A percentile compares a stretch with the other conserved stretches of the same genome.
phyloP scores from a whole-genome alignment of 1,284 basidiomycete genomes.

The Boletellus deceptivus region DNA sequence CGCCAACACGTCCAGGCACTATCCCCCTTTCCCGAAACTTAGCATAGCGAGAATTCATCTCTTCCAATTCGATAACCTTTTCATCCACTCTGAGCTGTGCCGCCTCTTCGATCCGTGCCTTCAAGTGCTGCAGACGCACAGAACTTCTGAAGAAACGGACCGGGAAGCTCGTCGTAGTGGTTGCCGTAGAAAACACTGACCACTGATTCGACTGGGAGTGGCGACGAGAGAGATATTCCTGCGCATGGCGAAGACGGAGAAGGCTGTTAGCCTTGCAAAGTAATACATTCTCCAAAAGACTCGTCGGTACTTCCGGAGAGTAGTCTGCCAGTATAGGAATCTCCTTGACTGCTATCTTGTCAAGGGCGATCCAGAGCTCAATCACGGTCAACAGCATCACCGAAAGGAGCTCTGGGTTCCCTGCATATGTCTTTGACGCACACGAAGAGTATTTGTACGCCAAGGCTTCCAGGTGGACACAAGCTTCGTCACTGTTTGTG shows the following conservation, averaged over 20 bases:
- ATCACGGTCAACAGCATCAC: conserved; percentile 43
- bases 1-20: not conserved
- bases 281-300: conserved; percentile 40
- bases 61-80: not conserved
- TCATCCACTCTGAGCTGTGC: not conserved
- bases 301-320: conserved; percentile 42
- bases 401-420: conserved; percentile 42
- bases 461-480: conserved; percentile 18
- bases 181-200: conserved; percentile 21
- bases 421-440: conserved; percentile 28
- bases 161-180: conserved; percentile 20
- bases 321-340: conserved; percentile 42
- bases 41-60: not conserved
- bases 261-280: conserved; percentile 33
- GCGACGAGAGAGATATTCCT: conserved; percentile 31
- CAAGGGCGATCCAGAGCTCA: conserved; percentile 45
- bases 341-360: conserved; percentile 34
- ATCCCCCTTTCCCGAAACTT: not conserved
- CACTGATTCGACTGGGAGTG: conserved; percentile 13
- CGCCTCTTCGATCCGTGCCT: not conserved
- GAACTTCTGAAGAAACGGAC: conserved; percentile 7
- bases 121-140: not conserved
- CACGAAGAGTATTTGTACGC: conserved; percentile 26
- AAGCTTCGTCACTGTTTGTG: conserved; percentile 4
- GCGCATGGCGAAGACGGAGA: conserved; percentile 24